Percentiles rank a stretch among this genome's conserved stretches.
Conservation (phyloP, 2,329 filamentous ascomycete species). For the Domatiomyces globalis region DNA sequence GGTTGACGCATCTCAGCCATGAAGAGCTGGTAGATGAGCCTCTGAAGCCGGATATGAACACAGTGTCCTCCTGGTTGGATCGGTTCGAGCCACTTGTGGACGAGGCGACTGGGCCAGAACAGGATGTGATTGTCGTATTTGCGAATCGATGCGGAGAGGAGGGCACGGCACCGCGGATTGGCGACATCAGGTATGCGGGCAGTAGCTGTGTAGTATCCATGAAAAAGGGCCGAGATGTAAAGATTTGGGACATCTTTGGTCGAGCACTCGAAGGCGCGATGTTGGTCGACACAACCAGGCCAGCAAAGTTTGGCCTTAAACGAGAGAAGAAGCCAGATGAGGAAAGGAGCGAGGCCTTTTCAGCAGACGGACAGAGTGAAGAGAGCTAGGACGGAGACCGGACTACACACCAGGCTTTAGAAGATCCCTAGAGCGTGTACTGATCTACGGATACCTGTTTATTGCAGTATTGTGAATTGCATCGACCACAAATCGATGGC, state of each 20-base stretch:
- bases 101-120: constrained; percentile 9
- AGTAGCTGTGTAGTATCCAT: constrained; percentile 33
- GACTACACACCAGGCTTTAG: no score
- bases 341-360: background rate
- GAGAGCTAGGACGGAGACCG: no score
- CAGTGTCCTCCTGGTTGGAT: constrained; percentile 49
- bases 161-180: constrained; percentile 24
- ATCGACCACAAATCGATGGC: no score
- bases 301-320: constrained; percentile 20
- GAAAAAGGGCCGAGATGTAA: constrained; percentile 22
- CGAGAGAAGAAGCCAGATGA: background rate
- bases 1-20: constrained; percentile 39
- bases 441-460: no score
- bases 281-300: constrained; percentile 31
- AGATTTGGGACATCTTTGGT: constrained; percentile 34
- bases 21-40: constrained; percentile 34
- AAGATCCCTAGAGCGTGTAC: no score
- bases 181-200: constrained; percentile 33
- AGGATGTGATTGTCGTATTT: constrained; percentile 32
- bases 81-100: constrained; percentile 41
- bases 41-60: constrained; percentile 41
- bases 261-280: constrained; percentile 31
- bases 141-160: constrained; percentile 33
- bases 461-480: no score
- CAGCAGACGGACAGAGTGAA: no score